phyloP scores from a whole-genome alignment of 345 rosid genomes.

The Adansonia digitata region DNA sequence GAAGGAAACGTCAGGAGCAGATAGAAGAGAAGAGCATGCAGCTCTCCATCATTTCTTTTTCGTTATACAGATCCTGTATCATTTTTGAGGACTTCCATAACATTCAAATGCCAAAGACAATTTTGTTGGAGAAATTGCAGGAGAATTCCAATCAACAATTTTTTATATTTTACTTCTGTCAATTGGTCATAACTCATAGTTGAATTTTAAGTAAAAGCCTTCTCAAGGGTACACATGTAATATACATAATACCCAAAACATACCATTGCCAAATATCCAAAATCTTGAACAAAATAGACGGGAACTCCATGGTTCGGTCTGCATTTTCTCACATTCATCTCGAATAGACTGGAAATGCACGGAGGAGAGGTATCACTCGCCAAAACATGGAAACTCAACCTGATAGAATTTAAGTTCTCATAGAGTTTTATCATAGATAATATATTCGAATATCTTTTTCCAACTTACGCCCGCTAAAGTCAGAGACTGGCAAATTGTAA shows the following conservation, averaged over 20 bases:
- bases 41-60: neutral
- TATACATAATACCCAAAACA: neutral
- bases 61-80: too few species aligned
- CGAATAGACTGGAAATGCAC: conserved; percentile 84
- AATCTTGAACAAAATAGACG: neutral
- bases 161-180: neutral
- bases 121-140: neutral
- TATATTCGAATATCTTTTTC: neutral
- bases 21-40: neutral
- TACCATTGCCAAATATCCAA: neutral
- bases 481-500: neutral
- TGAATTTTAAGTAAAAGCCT: neutral
- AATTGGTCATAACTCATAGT: neutral
- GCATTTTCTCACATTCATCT: conserved; percentile 83
- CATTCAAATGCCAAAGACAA: neutral
- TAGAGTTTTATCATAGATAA: neutral
- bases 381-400: conserved; percentile 94
- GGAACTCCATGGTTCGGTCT: conserved; percentile 44
- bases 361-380: conserved; percentile 79
- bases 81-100: neutral
- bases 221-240: too few species aligned
- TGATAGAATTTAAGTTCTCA: conserved; percentile 18
- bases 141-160: neutral
- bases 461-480: neutral
- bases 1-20: neutral